phyloP scores from a whole-genome alignment of 1,284 basidiomycete species.

The Moesziomyces globuligerus region DNA sequence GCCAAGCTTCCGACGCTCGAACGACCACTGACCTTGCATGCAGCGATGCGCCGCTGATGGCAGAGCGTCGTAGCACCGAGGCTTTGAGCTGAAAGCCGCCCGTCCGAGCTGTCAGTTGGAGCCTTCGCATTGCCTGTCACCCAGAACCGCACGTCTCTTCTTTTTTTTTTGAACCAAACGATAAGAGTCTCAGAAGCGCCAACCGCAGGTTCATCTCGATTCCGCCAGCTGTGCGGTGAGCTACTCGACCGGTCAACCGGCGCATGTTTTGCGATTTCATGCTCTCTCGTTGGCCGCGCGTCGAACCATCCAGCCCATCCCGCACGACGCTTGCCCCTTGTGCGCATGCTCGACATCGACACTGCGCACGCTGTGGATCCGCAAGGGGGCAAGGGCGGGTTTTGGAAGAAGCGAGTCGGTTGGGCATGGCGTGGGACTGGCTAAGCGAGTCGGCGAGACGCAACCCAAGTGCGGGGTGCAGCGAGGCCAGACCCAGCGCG shows the following conservation, averaged over 20 bases:
- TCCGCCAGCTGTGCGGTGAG: no score
- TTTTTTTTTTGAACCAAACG: background rate
- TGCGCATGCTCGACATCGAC: no score
- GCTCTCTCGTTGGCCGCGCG: background rate
- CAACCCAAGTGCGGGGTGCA: background rate
- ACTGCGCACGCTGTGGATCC: no score
- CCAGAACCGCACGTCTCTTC: background rate
- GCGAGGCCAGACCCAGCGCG: background rate
- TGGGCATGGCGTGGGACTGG: no score
- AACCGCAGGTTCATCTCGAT: background rate
- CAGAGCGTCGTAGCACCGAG: no score
- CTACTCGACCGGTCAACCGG: background rate
- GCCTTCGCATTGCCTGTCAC: background rate
- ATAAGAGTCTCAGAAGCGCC: background rate
- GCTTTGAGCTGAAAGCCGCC: no score
- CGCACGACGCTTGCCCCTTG: no score
- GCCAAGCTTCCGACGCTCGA: conserved; percentile 47
- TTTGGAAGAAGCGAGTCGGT: background rate
- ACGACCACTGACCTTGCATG: conserved; percentile 16
- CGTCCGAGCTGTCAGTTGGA: no score
- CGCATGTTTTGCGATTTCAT: background rate
- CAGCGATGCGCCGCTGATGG: background rate
- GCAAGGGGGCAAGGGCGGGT: no score
- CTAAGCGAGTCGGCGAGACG: background rate
- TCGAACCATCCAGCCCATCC: no score